phyloP scores from a whole-genome alignment of 805 yeast genomes.

The Scheffersomyces spartinae region DNA sequence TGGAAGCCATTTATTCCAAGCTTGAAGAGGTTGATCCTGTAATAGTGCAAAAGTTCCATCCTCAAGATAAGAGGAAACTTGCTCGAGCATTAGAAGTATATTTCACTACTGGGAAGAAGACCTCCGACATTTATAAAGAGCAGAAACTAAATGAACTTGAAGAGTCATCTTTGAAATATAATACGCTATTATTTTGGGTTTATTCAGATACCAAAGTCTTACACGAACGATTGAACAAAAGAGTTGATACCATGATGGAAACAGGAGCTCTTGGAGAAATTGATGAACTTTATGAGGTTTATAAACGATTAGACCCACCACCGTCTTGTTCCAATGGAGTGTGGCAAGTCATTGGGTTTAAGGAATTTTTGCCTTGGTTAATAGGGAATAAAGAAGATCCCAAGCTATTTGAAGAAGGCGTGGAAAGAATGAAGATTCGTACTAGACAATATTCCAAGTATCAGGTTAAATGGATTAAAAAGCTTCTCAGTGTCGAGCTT shows the following conservation, averaged over 20 bases:
- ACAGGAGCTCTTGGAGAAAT: conserved; percentile 66
- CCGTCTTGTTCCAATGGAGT: conserved; percentile 63
- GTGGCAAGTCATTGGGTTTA: conserved; percentile 93
- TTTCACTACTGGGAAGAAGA: conserved; percentile 49
- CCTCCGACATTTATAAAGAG: conserved; percentile 58
- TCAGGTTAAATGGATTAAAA: conserved; percentile 86
- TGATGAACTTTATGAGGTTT: conserved; percentile 40
- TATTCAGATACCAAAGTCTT: conserved; percentile 52
- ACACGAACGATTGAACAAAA: conserved; percentile 50
- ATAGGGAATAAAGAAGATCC: conserved; percentile 7
- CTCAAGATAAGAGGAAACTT: conserved; percentile 74
- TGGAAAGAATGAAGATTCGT: conserved; percentile 67
- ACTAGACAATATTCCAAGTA: conserved; percentile 81
- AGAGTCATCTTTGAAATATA: conserved; percentile 42
- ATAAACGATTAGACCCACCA: conserved; percentile 14
- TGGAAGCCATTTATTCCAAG: conserved; percentile 34
- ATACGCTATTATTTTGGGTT: conserved; percentile 72
- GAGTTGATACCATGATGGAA: conserved; percentile 79
- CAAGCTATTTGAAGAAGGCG: conserved; percentile 29
- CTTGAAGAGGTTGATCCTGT: conserved; percentile 53
- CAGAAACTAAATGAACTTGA: conserved; percentile 37
- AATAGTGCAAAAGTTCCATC: conserved; percentile 77
- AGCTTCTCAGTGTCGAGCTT: conserved; percentile 52
- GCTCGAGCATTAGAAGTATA: conserved; percentile 74
- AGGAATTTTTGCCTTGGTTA: conserved; percentile 74